phyloP scores from a whole-genome alignment of 2,329 filamentous ascomycete genomes.

The Sarocladium strictum region DNA sequence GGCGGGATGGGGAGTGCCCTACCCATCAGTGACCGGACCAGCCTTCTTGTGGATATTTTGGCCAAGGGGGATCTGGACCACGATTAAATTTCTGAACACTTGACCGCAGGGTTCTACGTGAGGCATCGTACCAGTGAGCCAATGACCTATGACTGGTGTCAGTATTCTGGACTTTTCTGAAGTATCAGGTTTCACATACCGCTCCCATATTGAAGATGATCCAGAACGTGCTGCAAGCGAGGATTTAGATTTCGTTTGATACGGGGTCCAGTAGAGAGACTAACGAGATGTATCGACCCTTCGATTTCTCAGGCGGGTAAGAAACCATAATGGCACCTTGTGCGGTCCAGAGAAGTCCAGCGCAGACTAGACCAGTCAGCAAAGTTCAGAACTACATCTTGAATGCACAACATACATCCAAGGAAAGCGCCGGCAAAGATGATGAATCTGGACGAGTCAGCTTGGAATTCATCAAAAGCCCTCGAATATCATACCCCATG shows the following conservation, averaged over 20 bases:
- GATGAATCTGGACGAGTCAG: slow-evolving; percentile 45
- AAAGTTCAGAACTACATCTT: not conserved
- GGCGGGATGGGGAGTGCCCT: too few species aligned
- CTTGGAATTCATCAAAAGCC: not conserved
- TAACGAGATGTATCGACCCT: slow-evolving; percentile 81
- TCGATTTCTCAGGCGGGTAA: slow-evolving; percentile 73
- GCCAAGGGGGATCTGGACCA: slow-evolving; percentile 56
- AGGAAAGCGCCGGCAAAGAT: slow-evolving; percentile 72
- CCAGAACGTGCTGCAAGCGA: slow-evolving; percentile 69
- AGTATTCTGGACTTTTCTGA: not conserved
- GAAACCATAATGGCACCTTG: slow-evolving; percentile 87
- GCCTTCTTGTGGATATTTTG: slow-evolving; percentile 59
- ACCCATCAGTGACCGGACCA: slow-evolving; percentile 57
- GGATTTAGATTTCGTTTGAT: too few species aligned
- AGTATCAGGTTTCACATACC: slow-evolving; percentile 24
- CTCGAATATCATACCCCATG: slow-evolving; percentile 2
- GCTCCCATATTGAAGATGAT: slow-evolving; percentile 90
- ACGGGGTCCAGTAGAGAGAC: not conserved
- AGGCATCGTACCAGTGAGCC: slow-evolving; percentile 53
- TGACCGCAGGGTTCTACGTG: not conserved
- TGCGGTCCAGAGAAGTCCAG: slow-evolving; percentile 74
- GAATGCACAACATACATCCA: slow-evolving; percentile 35
- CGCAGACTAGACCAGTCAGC: slow-evolving; percentile 22
- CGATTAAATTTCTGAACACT: slow-evolving; percentile 9
- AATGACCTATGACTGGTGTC: slow-evolving; percentile 46